Evolutionary conservation across 78 protist species (phyloP), one percentile per base, ranked within the genome.

Genomic region (Cavenderia fasciculata): DNA sequence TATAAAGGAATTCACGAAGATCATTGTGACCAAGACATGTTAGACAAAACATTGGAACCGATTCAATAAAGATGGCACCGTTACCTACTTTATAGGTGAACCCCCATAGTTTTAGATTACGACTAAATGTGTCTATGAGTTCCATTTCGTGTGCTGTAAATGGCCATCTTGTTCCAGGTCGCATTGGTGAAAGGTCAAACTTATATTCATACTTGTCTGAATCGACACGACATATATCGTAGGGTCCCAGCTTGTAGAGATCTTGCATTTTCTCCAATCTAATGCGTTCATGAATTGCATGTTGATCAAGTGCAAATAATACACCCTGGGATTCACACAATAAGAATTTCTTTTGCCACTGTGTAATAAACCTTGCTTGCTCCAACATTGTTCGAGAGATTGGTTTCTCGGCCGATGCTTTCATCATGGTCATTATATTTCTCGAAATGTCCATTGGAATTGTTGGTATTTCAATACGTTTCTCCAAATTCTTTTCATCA

Each of bases 281-380:
- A 46, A 82, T 82, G 38, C 90, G 34, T 25, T 82, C 90, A 36
- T 76, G 68, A 8, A 82, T 78, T 1, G 90, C 90, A 56, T 82
- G 90, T 57, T 82, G 90, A 68, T 82, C 90, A 14, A 82, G 25
- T 21, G 68, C 33, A 31, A 82, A 68, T 12, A 82, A 25, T 10
- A 82, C 14, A 6, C 90, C 90, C 14, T 52, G 33, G 0, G 90
- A 59, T 40, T 65, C 78, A 56, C 90, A 82, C 5, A 82, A 7
- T 41, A 82, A 47, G 47, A 65, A 82, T 21, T 82, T 82, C 0
- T 52, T 65, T 59, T 82, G 79, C 70, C 73, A 59, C 38, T 82
- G 90, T 21, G 76, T 43, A 11, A 82, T 82, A 34, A 82, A 82
- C 43, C 40, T 52, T 44, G 68, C 54, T 2, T 82, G 41, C n/a